A percentile compares a stretch with the other conserved stretches of the same genome.
Evolutionary conservation across 345 rosid genomes (phyloP).

Genomic region (Kandelia obovata): DNA sequence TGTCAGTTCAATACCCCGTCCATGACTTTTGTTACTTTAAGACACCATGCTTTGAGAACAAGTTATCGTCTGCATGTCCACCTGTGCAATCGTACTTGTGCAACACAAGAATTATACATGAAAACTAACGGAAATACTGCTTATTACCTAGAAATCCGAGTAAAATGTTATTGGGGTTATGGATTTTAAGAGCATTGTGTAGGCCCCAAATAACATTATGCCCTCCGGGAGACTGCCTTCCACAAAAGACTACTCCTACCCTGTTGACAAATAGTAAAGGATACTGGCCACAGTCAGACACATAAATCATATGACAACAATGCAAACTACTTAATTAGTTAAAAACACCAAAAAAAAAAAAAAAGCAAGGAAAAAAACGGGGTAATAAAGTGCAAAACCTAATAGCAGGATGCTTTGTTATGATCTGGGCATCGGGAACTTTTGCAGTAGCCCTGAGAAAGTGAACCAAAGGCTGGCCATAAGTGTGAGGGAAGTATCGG

Average conservation of each 20-base stretch:
- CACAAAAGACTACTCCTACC: conserved; percentile 91
- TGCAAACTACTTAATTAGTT: no score
- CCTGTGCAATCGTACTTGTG: neutral
- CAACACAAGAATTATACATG: neutral
- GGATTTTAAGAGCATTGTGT: conserved; percentile 66
- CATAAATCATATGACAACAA: no score
- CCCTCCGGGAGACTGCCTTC: conserved; percentile 98
- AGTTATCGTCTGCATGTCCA: no score
- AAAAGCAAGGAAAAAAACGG: neutral
- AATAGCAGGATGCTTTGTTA: conserved; percentile 69
- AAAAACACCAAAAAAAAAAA: neutral
- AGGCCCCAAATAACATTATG: conserved; percentile 98
- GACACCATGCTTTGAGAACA: no score
- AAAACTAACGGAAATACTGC: conserved; percentile 6
- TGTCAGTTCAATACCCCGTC: no score
- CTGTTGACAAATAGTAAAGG: conserved; percentile 29
- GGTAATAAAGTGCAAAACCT: conserved; percentile 36
- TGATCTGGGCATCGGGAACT: conserved; percentile 91
- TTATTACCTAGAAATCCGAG: conserved; percentile 83
- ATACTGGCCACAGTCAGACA: no score
- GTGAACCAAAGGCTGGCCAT: conserved; percentile 91
- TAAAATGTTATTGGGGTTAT: conserved; percentile 66
- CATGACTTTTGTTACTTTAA: no score
- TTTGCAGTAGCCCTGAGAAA: conserved; percentile 80
- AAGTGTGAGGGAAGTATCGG: conserved; percentile 75